A percentile compares a stretch with the other conserved stretches of the same genome.
phyloP scores from a whole-genome alignment of 164 flowering plant species.

The Buxus sempervirens region DNA sequence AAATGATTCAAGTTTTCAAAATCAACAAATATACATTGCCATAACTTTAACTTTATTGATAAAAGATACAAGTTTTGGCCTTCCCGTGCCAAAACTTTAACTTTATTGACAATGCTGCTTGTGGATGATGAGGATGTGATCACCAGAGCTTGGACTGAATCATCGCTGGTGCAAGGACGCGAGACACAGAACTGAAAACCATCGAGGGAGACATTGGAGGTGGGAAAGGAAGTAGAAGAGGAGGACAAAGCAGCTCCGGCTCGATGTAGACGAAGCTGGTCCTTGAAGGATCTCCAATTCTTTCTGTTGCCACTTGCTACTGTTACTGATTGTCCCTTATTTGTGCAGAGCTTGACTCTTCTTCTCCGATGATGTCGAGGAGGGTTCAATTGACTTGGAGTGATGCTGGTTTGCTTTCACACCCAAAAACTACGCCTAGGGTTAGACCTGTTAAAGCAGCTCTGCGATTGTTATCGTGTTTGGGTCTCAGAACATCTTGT shows the following conservation, averaged over 20 bases:
- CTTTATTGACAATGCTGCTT: conserved; percentile 8
- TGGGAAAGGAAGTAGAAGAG: conserved; percentile 25
- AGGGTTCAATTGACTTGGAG: conserved; percentile 38
- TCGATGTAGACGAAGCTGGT: conserved; percentile 49
- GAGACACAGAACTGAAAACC: background rate
- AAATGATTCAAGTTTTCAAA: too few species aligned
- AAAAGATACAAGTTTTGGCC: conserved; percentile 70
- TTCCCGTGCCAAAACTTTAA: background rate
- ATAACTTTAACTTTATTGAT: too few species aligned
- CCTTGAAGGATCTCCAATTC: conserved; percentile 59
- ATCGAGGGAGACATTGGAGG: conserved; percentile 5
- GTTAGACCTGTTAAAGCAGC: conserved; percentile 15
- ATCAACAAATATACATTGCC: too few species aligned
- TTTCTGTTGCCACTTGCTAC: conserved; percentile 18
- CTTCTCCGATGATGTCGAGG: conserved; percentile 56
- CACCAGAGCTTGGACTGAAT: background rate
- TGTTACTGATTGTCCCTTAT: conserved; percentile 10
- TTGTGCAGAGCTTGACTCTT: conserved; percentile 28
- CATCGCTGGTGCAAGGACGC: background rate
- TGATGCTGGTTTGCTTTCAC: conserved; percentile 1
- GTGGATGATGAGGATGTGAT: background rate
- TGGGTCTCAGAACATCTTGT: conserved; percentile 13
- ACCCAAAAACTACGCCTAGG: background rate
- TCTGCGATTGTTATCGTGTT: conserved; percentile 9
- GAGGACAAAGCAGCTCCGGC: conserved; percentile 45